Conservation (phyloP, 2,329 filamentous ascomycete genomes). For the Aspergillus quadricinctus region DNA sequence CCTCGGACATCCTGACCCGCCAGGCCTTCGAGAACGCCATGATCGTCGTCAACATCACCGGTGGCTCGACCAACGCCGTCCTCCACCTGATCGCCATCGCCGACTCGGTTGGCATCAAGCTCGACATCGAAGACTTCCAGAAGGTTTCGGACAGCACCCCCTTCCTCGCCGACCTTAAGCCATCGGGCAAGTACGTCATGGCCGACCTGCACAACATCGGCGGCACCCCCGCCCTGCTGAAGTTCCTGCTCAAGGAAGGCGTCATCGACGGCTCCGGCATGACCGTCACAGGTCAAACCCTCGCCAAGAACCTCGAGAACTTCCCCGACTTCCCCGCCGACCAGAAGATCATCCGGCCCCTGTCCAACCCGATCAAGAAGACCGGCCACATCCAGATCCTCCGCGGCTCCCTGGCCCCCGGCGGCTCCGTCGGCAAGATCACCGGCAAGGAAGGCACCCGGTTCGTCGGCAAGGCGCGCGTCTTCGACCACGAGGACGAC, state of each 20-base stretch:
- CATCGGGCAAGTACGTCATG: slow-evolving; percentile 64
- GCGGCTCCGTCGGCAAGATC: slow-evolving; percentile 69
- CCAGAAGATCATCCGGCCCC: slow-evolving; percentile 65
- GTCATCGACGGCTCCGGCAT: slow-evolving; percentile 57
- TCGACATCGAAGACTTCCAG: slow-evolving; percentile 85
- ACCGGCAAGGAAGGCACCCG: slow-evolving; percentile 68
- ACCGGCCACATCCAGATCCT: slow-evolving; percentile 72
- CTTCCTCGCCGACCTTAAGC: slow-evolving; percentile 78
- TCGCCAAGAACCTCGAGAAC: slow-evolving; percentile 56
- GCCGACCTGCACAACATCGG: slow-evolving; percentile 54
- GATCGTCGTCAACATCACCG: slow-evolving; percentile 75
- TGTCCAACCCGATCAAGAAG: slow-evolving; percentile 64
- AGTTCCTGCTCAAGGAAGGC: slow-evolving; percentile 55
- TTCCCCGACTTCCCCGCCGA: slow-evolving; percentile 61
- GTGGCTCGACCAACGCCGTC: slow-evolving; percentile 81
- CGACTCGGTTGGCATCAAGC: slow-evolving; percentile 73
- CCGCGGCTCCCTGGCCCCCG: slow-evolving; percentile 64
- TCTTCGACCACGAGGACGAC: slow-evolving; percentile 65
- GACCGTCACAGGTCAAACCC: slow-evolving; percentile 57
- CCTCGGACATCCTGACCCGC: slow-evolving; percentile 72
- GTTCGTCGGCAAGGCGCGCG: slow-evolving; percentile 66
- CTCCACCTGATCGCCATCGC: slow-evolving; percentile 81
- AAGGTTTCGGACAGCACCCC: slow-evolving; percentile 72
- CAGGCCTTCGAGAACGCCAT: slow-evolving; percentile 82
- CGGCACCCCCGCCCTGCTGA: slow-evolving; percentile 55